Evolutionary conservation across 2,329 filamentous ascomycete species (phyloP).

Genomic region (Aspergillus puulaauensis): DNA sequence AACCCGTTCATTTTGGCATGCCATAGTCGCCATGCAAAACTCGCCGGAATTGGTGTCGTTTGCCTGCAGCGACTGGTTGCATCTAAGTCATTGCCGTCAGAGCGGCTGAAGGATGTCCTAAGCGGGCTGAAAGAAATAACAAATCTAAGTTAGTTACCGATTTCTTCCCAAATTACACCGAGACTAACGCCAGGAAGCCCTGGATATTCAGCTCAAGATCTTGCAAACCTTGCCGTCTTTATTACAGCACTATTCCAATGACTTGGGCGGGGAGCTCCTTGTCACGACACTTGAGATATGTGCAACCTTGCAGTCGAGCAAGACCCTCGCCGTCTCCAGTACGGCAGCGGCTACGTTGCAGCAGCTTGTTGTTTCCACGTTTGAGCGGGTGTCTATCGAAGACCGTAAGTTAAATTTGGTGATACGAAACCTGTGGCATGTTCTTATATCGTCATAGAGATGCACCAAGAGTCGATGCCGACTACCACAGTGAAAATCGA

Average conservation of each 20-base stretch:
- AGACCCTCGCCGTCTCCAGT: constrained; percentile 90
- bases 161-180: neutral
- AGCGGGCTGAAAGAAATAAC: constrained; percentile 85
- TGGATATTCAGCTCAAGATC: constrained; percentile 95
- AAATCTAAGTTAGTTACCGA: constrained; percentile 56
- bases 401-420: constrained; percentile 61
- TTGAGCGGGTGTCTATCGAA: constrained; percentile 84
- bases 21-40: constrained; percentile 83
- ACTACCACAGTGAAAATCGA: constrained; percentile 68
- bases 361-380: constrained; percentile 87
- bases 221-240: constrained; percentile 87
- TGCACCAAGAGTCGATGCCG: constrained; percentile 50
- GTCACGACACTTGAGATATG: constrained; percentile 85
- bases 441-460: constrained; percentile 19
- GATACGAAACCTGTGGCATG: neutral
- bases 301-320: constrained; percentile 84
- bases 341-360: constrained; percentile 96
- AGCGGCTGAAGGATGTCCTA: constrained; percentile 79
- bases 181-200: constrained; percentile 42
- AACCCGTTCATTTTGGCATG: constrained; percentile 95
- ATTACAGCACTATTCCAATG: constrained; percentile 82
- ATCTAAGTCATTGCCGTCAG: constrained; percentile 72
- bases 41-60: constrained; percentile 81
- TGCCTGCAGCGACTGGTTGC: constrained; percentile 88
- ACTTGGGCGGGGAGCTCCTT: constrained; percentile 77